phyloP scores from a whole-genome alignment of 176 grass and related monocot genomes.

The Musa schizocarpa region DNA sequence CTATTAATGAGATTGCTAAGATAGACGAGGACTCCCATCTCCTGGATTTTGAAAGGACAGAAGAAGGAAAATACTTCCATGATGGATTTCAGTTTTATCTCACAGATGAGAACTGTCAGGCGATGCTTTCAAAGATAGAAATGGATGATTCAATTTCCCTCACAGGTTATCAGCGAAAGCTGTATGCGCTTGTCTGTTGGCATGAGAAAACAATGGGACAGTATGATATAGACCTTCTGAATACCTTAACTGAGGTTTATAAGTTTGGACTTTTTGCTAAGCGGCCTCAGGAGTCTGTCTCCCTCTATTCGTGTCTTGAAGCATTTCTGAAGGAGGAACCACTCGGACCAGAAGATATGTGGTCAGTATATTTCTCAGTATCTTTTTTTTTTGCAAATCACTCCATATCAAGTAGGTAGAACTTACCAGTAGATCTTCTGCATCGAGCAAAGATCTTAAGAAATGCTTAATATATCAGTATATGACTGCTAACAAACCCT shows the following conservation, averaged over 20 bases:
- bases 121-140: slow-evolving; percentile 6
- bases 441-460: background rate
- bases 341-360: slow-evolving; percentile 87
- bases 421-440: background rate
- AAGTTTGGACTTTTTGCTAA: slow-evolving; percentile 19
- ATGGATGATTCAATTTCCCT: background rate
- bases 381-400: background rate
- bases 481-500: background rate
- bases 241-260: slow-evolving; percentile 10
- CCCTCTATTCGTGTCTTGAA: slow-evolving; percentile 88
- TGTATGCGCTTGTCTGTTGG: slow-evolving; percentile 16
- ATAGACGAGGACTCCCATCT: background rate
- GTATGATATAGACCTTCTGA: slow-evolving; percentile 10
- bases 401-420: background rate
- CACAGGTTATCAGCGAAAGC: background rate
- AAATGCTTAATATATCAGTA: background rate
- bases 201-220: slow-evolving; percentile 1
- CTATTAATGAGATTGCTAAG: slow-evolving; percentile 25
- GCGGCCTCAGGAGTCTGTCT: slow-evolving; percentile 58
- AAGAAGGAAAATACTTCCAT: background rate
- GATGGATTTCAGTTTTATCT: slow-evolving; percentile 12
- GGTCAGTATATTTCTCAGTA: slow-evolving; percentile 32
- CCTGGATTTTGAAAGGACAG: background rate
- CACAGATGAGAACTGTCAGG: slow-evolving; percentile 13
- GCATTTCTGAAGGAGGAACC: slow-evolving; percentile 88